Percentiles rank a stretch among this genome's conserved stretches.
Conservation (phyloP, 441 rosid species). For the Metrosideros polymorpha region DNA sequence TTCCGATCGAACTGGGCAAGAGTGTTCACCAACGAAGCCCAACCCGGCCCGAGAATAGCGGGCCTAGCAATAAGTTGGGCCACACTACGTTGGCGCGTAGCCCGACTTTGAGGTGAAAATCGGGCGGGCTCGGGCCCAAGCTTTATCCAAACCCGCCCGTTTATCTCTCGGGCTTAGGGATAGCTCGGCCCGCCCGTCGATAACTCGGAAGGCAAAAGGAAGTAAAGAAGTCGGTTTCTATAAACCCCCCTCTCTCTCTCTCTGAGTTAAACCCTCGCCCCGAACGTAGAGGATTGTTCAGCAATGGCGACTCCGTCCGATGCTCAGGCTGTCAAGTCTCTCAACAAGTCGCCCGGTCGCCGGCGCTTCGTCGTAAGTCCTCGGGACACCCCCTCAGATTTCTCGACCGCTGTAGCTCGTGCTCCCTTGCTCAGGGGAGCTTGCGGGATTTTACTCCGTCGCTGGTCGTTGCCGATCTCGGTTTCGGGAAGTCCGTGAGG, state of each 20-base stretch:
- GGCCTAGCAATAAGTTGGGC: neutral
- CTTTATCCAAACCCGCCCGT: neutral
- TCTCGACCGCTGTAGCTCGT: neutral
- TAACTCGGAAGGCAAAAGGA: no score
- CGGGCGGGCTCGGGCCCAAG: neutral
- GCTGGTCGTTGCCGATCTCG: neutral
- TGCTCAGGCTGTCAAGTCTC: conserved; percentile 82
- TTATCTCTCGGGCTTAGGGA: neutral
- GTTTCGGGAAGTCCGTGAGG: neutral
- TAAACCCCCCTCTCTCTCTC: neutral
- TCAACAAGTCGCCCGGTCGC: conserved; percentile 66
- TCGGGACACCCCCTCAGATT: neutral
- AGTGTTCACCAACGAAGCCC: neutral
- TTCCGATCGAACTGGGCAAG: neutral
- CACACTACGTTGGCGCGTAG: no score
- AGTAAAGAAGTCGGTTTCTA: neutral
- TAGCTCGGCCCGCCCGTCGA: neutral
- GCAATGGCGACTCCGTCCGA: conserved; percentile 57
- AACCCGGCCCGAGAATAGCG: neutral
- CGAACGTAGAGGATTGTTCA: neutral
- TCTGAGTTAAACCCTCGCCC: neutral
- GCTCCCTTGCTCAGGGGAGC: neutral
- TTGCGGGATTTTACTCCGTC: neutral
- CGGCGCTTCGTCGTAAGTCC: conserved; percentile 65
- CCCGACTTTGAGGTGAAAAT: neutral